Evolutionary conservation across 2,329 filamentous ascomycete genomes (phyloP).

Genomic region (Catunica adiposa): DNA sequence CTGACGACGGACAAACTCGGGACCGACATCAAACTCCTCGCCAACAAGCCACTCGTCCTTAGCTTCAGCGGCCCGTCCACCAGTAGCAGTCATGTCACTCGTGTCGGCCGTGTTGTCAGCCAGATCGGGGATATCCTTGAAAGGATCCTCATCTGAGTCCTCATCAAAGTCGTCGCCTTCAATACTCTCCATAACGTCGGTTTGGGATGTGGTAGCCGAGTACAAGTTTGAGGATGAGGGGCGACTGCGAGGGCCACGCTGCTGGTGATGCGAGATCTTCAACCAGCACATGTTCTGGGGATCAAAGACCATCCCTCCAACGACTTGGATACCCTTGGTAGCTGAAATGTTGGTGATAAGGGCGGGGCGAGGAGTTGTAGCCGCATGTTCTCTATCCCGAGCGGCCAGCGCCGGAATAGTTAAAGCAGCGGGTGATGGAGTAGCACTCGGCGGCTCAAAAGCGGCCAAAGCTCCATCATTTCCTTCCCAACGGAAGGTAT

Average conservation of each 20-base stretch:
- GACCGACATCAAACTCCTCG: slow-evolving; percentile 94
- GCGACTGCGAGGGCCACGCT: slow-evolving; percentile 16
- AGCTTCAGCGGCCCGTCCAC: slow-evolving; percentile 32
- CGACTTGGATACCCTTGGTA: slow-evolving; percentile 76
- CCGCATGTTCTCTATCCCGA: slow-evolving; percentile 36
- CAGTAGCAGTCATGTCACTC: slow-evolving; percentile 28
- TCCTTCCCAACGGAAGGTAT: slow-evolving; percentile 80
- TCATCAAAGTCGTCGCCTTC: slow-evolving; percentile 56
- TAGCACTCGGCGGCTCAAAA: slow-evolving; percentile 52
- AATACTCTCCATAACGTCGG: slow-evolving; percentile 38
- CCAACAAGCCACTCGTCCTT: slow-evolving; percentile 73
- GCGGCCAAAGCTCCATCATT: slow-evolving; percentile 72
- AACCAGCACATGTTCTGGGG: slow-evolving; percentile 96
- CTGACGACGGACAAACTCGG: slow-evolving; percentile 79
- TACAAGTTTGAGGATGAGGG: slow-evolving; percentile 12
- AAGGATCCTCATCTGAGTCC: slow-evolving; percentile 83
- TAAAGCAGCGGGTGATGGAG: slow-evolving; percentile 30
- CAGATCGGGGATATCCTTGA: slow-evolving; percentile 86
- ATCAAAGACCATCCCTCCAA: slow-evolving; percentile 97
- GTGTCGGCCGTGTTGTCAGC: slow-evolving; percentile 47
- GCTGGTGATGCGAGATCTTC: slow-evolving; percentile 43
- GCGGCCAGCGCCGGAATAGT: slow-evolving; percentile 27
- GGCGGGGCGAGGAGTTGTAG: slow-evolving; percentile 47
- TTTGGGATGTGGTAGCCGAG: slow-evolving; percentile 19
- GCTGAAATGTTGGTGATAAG: slow-evolving; percentile 82